phyloP scores from a whole-genome alignment of 108 stramenopile genomes.

The Nitzschia putrida region DNA sequence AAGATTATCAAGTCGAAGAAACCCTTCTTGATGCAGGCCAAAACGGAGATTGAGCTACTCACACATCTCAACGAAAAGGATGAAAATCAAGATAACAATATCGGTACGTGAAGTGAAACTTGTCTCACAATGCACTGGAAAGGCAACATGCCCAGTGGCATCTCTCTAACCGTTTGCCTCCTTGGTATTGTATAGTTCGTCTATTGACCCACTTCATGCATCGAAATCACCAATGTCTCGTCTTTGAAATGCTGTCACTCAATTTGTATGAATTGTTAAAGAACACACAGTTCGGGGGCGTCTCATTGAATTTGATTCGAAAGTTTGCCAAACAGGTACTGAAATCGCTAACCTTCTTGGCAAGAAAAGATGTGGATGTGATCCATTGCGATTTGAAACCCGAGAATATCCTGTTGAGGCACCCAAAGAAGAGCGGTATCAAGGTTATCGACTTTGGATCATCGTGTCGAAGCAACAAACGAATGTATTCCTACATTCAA shows the following conservation, averaged over 20 bases:
- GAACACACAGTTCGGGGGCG: constrained; percentile 96
- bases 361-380: constrained; percentile 87
- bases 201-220: constrained; percentile 90
- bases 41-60: constrained; percentile 94
- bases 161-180: constrained; percentile 7
- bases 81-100: constrained; percentile 79
- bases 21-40: constrained; percentile 95
- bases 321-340: constrained; percentile 98
- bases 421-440: constrained; percentile 93
- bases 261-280: constrained; percentile 97
- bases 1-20: constrained; percentile 98
- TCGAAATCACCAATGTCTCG: constrained; percentile 92
- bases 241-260: constrained; percentile 96
- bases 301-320: constrained; percentile 93
- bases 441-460: constrained; percentile 99
- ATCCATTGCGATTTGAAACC: constrained; percentile 99
- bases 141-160: background rate
- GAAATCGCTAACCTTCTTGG: constrained; percentile 86
- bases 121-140: background rate
- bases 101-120: constrained; percentile 61
- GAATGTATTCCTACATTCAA: constrained; percentile 99
- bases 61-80: constrained; percentile 74
- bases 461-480: constrained; percentile 85
- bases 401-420: constrained; percentile 95
- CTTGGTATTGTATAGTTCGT: constrained; percentile 59